Evolutionary conservation across 495 filamentous ascomycete species (phyloP), one percentile per base, ranked within the genome.

Genomic region (Acidomyces sp.): DNA sequence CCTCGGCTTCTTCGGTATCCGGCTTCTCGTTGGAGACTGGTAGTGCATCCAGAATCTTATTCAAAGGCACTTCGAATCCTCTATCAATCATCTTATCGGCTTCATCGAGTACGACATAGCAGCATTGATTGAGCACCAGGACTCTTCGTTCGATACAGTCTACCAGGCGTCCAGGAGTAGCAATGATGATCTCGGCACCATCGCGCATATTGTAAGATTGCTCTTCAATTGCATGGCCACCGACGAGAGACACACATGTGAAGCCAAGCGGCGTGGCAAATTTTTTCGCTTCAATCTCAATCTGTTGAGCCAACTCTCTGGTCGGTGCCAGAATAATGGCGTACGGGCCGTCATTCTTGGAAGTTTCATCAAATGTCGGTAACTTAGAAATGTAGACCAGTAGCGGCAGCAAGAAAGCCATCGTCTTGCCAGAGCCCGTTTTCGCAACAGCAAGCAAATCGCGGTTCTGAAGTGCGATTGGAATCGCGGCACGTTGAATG

Each of bases 81-180:
- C 96, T 74, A 57, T 99, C 90, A 46, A 99, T 95, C 90, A 99
- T 99, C 25, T 90, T 78, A 64, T 99, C 90, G 34, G 90, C 90
- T 74, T 99, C 90, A 62, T 99, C 90, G 79, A 85, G 82, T 59
- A 99, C 94, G 36, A 96, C 76, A 63, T 99, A 99, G 66, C 88
- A 95, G 57, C 92, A 96, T 60, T 96, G 92, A 11, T 75, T 75
- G 21, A 99, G 75, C 5, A 99, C 90, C 0, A 96, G 66, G 9
- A 96, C 74, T 9, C 92, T 78, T 20, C 92, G 73, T 61, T 99
- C 90, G 43, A 99, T 86, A 59, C 85, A 95, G 63, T 99, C 90
- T 20, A 96, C 83, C 0, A 99, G 71, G 74, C 90, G 86, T 64
- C 90, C 90, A 0, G 92, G 92, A 0, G 90, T 99, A 26, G 90